Percentiles rank a stretch among this genome's conserved stretches.
Evolutionary conservation across 2,329 filamentous ascomycete species (phyloP).

Genomic region (Diplodia corticola): DNA sequence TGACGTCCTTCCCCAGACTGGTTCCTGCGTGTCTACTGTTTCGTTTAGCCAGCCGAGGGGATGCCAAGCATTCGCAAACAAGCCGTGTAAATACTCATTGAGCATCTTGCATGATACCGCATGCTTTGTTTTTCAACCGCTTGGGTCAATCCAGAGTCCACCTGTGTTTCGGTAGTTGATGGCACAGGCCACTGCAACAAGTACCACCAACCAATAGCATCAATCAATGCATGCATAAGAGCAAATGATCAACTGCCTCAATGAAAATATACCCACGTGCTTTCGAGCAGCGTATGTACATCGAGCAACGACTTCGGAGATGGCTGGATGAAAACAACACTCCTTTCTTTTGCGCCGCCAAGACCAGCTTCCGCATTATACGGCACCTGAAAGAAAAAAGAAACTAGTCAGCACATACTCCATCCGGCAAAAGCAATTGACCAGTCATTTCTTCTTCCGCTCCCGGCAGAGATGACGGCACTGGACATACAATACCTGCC

Average conservation of each 20-base stretch:
- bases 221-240: background rate
- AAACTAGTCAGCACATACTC: background rate
- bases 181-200: background rate
- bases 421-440: background rate
- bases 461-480: background rate
- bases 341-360: constrained; percentile 9
- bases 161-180: background rate
- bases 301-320: background rate
- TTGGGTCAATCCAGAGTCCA: background rate
- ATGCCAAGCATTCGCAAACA: background rate
- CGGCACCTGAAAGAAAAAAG: background rate
- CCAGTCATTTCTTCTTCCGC: background rate
- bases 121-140: background rate
- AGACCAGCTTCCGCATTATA: background rate
- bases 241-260: background rate
- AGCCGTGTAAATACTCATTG: background rate
- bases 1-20: background rate
- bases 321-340: too few species aligned
- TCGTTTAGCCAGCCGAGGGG: background rate
- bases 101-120: background rate
- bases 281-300: background rate
- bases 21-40: constrained; percentile 12
- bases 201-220: constrained; percentile 10
- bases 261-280: background rate
- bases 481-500: background rate